phyloP scores from a whole-genome alignment of 768 basidiomycete genomes.

The Russula lepida region DNA sequence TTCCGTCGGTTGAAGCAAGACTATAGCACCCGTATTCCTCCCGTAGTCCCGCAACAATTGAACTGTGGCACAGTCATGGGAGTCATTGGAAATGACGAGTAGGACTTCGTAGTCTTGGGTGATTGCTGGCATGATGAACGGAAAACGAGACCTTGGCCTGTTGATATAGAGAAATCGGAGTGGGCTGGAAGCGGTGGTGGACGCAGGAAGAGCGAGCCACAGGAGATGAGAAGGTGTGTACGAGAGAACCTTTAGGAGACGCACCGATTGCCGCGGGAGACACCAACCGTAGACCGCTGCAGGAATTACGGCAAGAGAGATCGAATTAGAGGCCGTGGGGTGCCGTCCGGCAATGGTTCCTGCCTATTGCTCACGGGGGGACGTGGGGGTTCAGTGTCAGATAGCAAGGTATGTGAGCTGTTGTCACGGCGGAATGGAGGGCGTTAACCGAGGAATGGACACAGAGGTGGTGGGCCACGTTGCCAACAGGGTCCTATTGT shows the following conservation, averaged over 20 bases:
- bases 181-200: constrained; percentile 5
- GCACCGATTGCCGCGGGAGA: constrained; percentile 18
- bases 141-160: constrained; percentile 31
- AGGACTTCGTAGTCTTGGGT: constrained; percentile 55
- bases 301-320: constrained; percentile 20
- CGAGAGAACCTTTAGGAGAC: neutral
- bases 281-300: constrained; percentile 15
- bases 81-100: constrained; percentile 65
- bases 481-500: constrained; percentile 17
- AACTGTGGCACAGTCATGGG: constrained; percentile 51
- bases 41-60: constrained; percentile 61
- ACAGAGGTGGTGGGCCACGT: constrained; percentile 14
- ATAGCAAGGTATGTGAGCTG: constrained; percentile 1
- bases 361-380: constrained; percentile 18
- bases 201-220: constrained; percentile 15
- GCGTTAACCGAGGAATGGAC: constrained; percentile 17
- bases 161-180: constrained; percentile 9
- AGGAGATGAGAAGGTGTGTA: constrained; percentile 2
- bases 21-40: constrained; percentile 41
- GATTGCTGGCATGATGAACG: constrained; percentile 46
- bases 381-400: constrained; percentile 15
- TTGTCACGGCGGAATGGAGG: constrained; percentile 15
- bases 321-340: constrained; percentile 6
- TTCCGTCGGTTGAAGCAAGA: constrained; percentile 54
- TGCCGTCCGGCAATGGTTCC: constrained; percentile 18